Evolutionary conservation across 2,329 filamentous ascomycete species (phyloP), one percentile per base, ranked within the genome.

Genomic region (Fusarium subglutinans): DNA sequence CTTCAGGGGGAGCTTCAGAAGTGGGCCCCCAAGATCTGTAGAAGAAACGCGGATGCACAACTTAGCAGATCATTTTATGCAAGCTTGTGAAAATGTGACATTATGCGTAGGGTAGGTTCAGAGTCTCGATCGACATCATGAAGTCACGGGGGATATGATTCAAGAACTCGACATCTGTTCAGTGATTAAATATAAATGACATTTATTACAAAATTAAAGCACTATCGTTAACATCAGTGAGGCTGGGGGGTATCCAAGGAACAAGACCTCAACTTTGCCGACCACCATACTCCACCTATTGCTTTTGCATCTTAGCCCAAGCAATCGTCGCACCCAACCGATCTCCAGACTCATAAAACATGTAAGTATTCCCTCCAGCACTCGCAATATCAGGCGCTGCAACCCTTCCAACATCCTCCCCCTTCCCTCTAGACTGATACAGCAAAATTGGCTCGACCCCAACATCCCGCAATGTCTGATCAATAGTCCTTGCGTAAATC

Each of bases 401-500:
- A 28, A 48, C 62, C 2, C 71, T 28, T 7, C 70, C 62, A 15
- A 47, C 57, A 43, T 73, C 70, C 0, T 51, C 28, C 1, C 69
- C 69, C 8, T 35, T 45, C 1, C 61, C 61, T 28, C 71, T 69
- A 6, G 62, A 24, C 28, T 67, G 38, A 30, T 74, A 73, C 2
- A 74, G 24, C 2, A 74, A 18, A 13, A 71, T 59, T 2, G 71
- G 70, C 4, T 56, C 35, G 4, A 41, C n/a, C 13, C 70, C 70
- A 22, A 74, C 62, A 26, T 74, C 38, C 4, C 70, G 55, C 1
- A 74, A 44, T 6, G 70, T 74, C 17, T 37, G 28, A 47, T 74
- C 70, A 37, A 74, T 64, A 13, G 70, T 74, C 13, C 70, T 47
- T 22, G 70, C 71, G 13, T 63, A 74, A 13, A 59, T 67, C 28